Base-by-base conservation (phyloP, 768 basidiomycete species). In the Dacryopinax spathularia region DNA sequence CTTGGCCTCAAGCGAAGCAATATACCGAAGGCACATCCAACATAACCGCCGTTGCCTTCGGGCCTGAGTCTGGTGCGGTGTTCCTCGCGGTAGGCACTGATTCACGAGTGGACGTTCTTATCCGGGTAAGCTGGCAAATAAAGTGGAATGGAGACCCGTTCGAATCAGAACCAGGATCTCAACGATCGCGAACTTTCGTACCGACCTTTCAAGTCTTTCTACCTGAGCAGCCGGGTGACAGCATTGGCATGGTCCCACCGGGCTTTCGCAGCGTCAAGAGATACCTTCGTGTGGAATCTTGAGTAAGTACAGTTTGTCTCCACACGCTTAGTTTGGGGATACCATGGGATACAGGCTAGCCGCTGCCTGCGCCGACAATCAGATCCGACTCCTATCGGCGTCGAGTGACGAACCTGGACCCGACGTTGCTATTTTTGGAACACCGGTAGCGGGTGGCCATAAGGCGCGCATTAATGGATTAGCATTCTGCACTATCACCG, bases 221-320 rank as follows among this genome's bases (percentile, higher is more conserved):
- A 88, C 73, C 74, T 91, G 41, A 89, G 89, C 20, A 77, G 79
- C 10, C 79, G 82, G 60, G 78, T 88, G 41, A 89, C 87, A 1
- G 81, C 90, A 3, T 72, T 91, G 15, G 87, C 89, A 1, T 91
- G 88, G 85, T 91, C 89, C 1, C 79, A 87, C 37, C 76, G 78
- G 13, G 77, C 87, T 6, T 75, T 82, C 5, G 91, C 89, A 4
- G 86, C 89, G 1, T 80, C 83, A 15, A 74, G 75, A 27, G 56
- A 39, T 20, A 79, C 79, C 62, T 84, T 85, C 63, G 75, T 80
- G 35, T 91, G 89, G 89, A 70, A 79, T 60, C 76, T 90, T 33
- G 86, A 91, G 89, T 90, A 66, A 65, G 82, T 44, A 37, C 36
- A 37, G 76, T 60, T 20, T 33, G n/a, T n/a, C n/a, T n/a, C n/a